These are phyloP conservation scores for Backusella westeae DNA, from an alignment of 192 early-diverging fungal genomes.

Conservation along the genomic window DNA sequence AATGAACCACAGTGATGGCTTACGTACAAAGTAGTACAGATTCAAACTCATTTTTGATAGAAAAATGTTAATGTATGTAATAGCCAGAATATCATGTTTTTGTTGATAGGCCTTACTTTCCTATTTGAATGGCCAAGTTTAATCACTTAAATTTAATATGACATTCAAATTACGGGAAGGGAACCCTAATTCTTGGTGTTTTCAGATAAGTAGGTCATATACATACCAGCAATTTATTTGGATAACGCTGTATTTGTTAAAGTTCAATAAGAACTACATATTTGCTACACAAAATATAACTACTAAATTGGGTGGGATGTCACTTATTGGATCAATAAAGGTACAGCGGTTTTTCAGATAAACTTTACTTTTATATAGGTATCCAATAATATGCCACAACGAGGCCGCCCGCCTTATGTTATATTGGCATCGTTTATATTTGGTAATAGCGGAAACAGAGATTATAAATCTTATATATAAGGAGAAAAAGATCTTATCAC, in stretches of 20 bases:
- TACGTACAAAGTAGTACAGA: not conserved
- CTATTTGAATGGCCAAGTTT: no score
- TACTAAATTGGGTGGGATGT: not conserved
- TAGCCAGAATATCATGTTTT: no score
- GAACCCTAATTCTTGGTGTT: not conserved
- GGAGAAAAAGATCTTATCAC: not conserved
- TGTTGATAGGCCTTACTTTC: no score
- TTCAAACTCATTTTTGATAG: not conserved
- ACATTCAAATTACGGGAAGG: not conserved
- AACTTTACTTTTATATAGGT: not conserved
- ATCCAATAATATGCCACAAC: not conserved
- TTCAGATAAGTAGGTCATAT: not conserved
- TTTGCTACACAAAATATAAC: not conserved
- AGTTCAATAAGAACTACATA: not conserved
- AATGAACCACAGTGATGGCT: no score
- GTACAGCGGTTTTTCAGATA: not conserved
- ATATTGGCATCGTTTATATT: not conserved
- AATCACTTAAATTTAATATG: not conserved
- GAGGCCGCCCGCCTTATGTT: not conserved
- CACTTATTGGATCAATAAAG: conserved; percentile 1
- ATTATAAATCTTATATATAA: not conserved
- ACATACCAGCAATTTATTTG: not conserved
- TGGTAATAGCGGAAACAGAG: not conserved
- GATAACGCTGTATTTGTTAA: not conserved
- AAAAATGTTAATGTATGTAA: not conserved